These are phyloP conservation scores for Crinitomyces ghanaensis DNA, from an alignment of 805 yeast genomes.

Conservation along the genomic window DNA sequence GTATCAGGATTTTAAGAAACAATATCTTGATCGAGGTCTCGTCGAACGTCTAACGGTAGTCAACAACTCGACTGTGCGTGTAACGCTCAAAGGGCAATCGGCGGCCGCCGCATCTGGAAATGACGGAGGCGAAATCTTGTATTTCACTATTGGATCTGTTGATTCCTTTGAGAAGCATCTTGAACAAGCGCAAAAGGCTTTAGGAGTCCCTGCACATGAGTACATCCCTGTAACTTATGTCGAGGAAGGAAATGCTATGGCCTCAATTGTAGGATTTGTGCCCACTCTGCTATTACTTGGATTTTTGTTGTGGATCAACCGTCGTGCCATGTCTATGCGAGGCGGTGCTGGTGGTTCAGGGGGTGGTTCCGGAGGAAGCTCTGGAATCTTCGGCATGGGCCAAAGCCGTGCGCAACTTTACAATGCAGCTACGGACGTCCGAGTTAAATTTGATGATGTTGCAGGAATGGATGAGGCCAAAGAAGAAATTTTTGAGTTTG, in stretches of 20 bases:
- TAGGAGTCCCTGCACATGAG: constrained; percentile 55
- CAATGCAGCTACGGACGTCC: constrained; percentile 74
- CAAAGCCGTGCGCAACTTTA: constrained; percentile 70
- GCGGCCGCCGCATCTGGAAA: constrained; percentile 39
- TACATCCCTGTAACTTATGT: constrained; percentile 69
- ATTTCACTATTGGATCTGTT: constrained; percentile 80
- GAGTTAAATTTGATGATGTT: constrained; percentile 74
- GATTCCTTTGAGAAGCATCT: constrained; percentile 77
- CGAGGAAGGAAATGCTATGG: constrained; percentile 54
- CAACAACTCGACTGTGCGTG: constrained; percentile 51
- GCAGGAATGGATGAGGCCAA: constrained; percentile 95
- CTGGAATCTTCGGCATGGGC: constrained; percentile 67
- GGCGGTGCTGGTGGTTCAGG: constrained; percentile 30
- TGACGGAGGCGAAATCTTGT: constrained; percentile 33
- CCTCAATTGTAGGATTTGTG: constrained; percentile 54
- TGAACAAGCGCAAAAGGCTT: constrained; percentile 56
- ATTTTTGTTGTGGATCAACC: constrained; percentile 58
- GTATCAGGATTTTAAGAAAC: constrained; percentile 77
- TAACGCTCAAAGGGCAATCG: constrained; percentile 26
- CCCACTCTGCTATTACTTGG: constrained; percentile 78
- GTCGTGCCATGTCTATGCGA: constrained; percentile 35
- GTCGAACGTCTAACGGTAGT: constrained; percentile 66
- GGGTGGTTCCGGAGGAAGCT: constrained; percentile 44
- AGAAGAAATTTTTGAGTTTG: constrained; percentile 93
- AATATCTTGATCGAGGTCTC: constrained; percentile 63